These are phyloP conservation scores for Thielaviopsis punctulata DNA, from an alignment of 2,329 filamentous ascomycete genomes.

Conservation along the genomic window DNA sequence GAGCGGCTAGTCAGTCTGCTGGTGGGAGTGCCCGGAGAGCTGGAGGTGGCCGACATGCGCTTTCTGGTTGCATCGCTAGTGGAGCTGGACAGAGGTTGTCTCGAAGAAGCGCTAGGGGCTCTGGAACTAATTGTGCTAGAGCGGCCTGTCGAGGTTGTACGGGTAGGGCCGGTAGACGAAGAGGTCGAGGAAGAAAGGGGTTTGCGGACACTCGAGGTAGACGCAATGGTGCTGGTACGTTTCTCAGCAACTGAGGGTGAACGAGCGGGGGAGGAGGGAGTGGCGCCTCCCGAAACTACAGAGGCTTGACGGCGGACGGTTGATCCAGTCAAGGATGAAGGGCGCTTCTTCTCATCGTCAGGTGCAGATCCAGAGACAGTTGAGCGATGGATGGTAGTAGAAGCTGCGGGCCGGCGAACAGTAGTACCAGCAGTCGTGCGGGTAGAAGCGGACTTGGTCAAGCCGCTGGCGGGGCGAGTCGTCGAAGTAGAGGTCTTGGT, in stretches of 20 bases:
- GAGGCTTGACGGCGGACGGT: slow-evolving; percentile 21
- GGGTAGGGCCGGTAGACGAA: not conserved
- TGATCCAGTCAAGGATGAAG: slow-evolving; percentile 15
- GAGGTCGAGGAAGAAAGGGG: slow-evolving; percentile 8
- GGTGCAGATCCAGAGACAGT: slow-evolving; percentile 31
- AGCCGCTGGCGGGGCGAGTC: slow-evolving; percentile 16
- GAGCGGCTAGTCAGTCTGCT: slow-evolving; percentile 20
- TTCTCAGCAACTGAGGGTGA: slow-evolving; percentile 17
- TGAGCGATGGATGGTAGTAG: slow-evolving; percentile 26
- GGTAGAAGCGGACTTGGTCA: slow-evolving; percentile 17
- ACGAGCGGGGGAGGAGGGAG: slow-evolving; percentile 18
- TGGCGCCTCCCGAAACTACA: slow-evolving; percentile 16
- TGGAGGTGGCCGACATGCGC: slow-evolving; percentile 34
- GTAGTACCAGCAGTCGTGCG: slow-evolving; percentile 26
- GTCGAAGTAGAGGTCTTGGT: slow-evolving; percentile 17
- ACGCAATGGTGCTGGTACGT: slow-evolving; percentile 21
- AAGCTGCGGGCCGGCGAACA: slow-evolving; percentile 19
- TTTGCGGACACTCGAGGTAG: slow-evolving; percentile 18
- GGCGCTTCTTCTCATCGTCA: slow-evolving; percentile 31
- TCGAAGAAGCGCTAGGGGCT: slow-evolving; percentile 19
- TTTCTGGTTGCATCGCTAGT: slow-evolving; percentile 34
- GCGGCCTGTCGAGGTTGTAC: slow-evolving; percentile 5
- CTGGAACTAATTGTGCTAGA: slow-evolving; percentile 16
- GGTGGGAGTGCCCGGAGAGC: slow-evolving; percentile 21
- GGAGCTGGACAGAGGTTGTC: slow-evolving; percentile 18